Percentiles rank a stretch among this genome's conserved stretches.
Evolutionary conservation across 805 yeast species (phyloP).

Genomic region (Saccharomycopsis sp.): DNA sequence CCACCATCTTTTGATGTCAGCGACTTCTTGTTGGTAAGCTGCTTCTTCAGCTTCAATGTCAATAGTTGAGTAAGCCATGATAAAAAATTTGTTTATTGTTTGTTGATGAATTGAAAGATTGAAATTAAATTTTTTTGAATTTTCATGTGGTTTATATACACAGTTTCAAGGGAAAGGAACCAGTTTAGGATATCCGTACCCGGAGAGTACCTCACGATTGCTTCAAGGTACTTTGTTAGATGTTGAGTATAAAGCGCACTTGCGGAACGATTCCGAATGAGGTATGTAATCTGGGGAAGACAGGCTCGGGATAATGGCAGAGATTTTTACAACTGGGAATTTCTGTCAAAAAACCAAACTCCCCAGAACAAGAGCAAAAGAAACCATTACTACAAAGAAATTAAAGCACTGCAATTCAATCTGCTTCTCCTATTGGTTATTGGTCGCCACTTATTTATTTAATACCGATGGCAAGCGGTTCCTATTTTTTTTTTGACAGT

Average conservation of each 20-base stretch:
- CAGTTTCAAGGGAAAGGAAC: neutral
- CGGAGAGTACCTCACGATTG: too few species aligned
- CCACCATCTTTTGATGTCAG: conserved; percentile 86
- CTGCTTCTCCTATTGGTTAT: too few species aligned
- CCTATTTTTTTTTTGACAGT: too few species aligned
- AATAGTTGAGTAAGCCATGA: conserved; percentile 46
- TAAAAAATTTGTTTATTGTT: neutral
- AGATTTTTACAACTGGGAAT: too few species aligned
- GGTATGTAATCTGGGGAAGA: conserved; percentile 7
- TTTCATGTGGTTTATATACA: neutral
- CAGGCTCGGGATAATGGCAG: conserved; percentile 8
- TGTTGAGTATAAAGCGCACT: conserved; percentile 2
- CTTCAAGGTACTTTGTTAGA: neutral
- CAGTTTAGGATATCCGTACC: neutral
- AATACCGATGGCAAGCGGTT: too few species aligned
- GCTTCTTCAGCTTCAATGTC: conserved; percentile 56
- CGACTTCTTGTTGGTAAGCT: conserved; percentile 59
- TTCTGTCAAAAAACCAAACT: too few species aligned
- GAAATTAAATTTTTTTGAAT: neutral
- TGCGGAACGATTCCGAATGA: conserved; percentile 5
- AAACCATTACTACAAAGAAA: too few species aligned
- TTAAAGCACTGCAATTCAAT: too few species aligned
- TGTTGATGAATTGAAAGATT: neutral
- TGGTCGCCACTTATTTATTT: too few species aligned
- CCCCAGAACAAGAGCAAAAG: too few species aligned